Conservation (phyloP, 2,329 filamentous ascomycete genomes). For the Hypoxylon sp. region DNA sequence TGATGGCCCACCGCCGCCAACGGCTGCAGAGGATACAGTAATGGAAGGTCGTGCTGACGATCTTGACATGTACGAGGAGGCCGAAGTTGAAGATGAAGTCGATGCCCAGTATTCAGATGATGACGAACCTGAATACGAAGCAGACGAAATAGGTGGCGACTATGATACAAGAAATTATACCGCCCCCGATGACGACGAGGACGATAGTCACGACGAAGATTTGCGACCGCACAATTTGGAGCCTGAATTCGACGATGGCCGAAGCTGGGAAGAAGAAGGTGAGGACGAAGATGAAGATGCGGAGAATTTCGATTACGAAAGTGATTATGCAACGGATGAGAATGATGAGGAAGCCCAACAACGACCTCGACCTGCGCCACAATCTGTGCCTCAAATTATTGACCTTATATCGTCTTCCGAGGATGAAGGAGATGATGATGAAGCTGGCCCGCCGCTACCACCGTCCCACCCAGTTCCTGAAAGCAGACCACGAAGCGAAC, state of each 20-base stretch:
- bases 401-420: constrained; percentile 48
- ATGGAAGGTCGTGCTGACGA: constrained; percentile 35
- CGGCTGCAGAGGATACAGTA: constrained; percentile 40
- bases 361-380: constrained; percentile 24
- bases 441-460: constrained; percentile 14
- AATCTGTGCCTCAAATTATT: constrained; percentile 45
- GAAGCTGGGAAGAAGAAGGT: constrained; percentile 46
- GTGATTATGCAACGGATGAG: constrained; percentile 44
- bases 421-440: constrained; percentile 44
- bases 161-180: constrained; percentile 52
- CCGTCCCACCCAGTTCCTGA: constrained; percentile 2
- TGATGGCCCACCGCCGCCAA: constrained; percentile 40
- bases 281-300: constrained; percentile 44
- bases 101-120: constrained; percentile 50
- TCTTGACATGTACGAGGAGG: constrained; percentile 46
- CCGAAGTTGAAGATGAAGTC: constrained; percentile 46
- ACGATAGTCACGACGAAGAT: constrained; percentile 52
- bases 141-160: constrained; percentile 52
- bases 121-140: constrained; percentile 51
- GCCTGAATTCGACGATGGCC: constrained; percentile 49
- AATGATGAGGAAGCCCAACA: constrained; percentile 31
- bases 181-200: constrained; percentile 52
- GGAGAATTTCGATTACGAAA: constrained; percentile 38
- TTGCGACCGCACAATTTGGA: constrained; percentile 46
- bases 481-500: constrained; percentile 4